Evolutionary conservation across 257 asterid species (phyloP), one percentile per base, ranked within the genome.

Genomic region (Solanum lignicaule): DNA sequence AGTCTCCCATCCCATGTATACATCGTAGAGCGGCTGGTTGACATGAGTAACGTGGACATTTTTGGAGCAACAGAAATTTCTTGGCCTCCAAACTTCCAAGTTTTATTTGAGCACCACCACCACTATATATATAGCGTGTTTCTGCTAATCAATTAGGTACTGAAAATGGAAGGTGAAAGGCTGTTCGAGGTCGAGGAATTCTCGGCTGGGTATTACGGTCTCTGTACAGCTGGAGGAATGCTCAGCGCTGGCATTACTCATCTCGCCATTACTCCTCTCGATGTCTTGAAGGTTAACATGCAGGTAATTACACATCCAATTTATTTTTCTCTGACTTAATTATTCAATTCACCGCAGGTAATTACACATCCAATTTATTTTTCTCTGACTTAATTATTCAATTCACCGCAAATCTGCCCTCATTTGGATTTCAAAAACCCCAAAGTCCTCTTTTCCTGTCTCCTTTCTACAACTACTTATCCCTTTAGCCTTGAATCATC

Each of bases 261-360:
- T 88, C 86, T 91, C 55, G 93, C 89, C 71, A 87, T 88, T 74
- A 91, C 93, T 32, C 93, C 93, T 79, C 90, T 91, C 60, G 93
- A 88, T 90, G 93, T 91, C 39, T 90, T 91, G 73, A 91, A 91
- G 90, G 93, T 91, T 83, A 91, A 91, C 85, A 91, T 91, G 93
- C 93, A 91, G 93, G 93, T 58, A 8, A 6, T 16, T 48, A 48
- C 21, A 48, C 60, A 15, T 48, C 20, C 23, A 18, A 55, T 55
- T 55, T 7, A 55, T 55, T 55, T 55, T 55, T 55, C 62, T 46
- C 55, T 46, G 16, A 14, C 55, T 46, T 15, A 4, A 4, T 13
- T 46, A 46, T 46, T 46, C 55, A 46, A 46, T 31, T 31, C 32
- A 31, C 32, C 32, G 93, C 93, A 91, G 93, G 93, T 52, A 6